These are phyloP conservation scores for Linnemannia exigua DNA, from an alignment of 192 early-diverging fungal genomes.

Conservation along the genomic window DNA sequence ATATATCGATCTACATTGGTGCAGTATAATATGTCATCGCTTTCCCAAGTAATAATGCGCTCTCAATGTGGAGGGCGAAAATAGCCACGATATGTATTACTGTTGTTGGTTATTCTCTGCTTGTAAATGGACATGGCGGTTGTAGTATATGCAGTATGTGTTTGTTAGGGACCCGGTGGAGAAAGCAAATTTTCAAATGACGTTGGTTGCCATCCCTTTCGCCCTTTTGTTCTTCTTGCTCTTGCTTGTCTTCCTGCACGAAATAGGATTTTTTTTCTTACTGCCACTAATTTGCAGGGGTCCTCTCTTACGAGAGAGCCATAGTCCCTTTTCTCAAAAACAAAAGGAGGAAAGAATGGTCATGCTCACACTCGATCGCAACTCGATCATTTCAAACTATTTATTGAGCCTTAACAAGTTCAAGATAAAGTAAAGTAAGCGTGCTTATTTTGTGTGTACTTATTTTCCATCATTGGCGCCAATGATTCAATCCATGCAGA, in stretches of 20 bases:
- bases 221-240: neutral
- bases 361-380: neutral
- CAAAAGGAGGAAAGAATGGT: neutral
- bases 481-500: neutral
- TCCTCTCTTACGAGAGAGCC: too few species aligned
- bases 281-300: neutral
- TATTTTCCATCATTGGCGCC: neutral
- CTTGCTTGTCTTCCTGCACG: neutral
- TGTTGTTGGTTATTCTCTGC: neutral
- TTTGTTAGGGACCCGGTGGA: neutral
- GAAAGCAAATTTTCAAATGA: neutral
- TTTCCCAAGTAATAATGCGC: neutral
- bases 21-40: neutral
- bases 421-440: neutral
- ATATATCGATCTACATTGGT: neutral
- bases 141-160: neutral
- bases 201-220: neutral
- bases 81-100: neutral
- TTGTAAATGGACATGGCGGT: neutral
- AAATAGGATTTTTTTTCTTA: neutral
- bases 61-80: constrained; percentile 1
- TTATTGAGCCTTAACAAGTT: neutral
- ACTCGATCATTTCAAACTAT: neutral
- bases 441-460: neutral
- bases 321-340: neutral